Evolutionary conservation across 345 rosid genomes (phyloP), one percentile per base, ranked within the genome.

Genomic region (Atalantia buxifolia): DNA sequence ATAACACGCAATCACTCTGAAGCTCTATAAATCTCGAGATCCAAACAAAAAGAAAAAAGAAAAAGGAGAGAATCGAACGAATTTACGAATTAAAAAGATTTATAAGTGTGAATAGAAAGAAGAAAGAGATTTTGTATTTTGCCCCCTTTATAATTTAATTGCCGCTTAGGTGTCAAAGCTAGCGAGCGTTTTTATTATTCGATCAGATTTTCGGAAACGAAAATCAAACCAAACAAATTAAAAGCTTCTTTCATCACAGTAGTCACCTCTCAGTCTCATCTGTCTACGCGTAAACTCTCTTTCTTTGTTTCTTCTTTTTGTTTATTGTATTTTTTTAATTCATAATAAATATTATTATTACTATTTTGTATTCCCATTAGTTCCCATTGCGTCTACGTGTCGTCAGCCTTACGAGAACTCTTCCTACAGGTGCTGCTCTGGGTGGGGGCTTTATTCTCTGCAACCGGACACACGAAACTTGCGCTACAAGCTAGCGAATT

Each of bases 211-310:
- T 45, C 50, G 83, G 79, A 77, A 80, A 78, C 22, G 79, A 81
- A 78, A 84, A 45, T 62, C 31, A 10, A 59, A 12, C 69, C 21
- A 22, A 60, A 8, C 40, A 31, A 42, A 79, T 9, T 56, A 72
- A 60, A 31, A 13, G 50, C 68, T 67, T 7, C 33, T 18, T 78
- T 74, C 68, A 63, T 65, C 75, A 68, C 80, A 76, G 82, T 78
- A 76, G 82, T 79, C 87, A 28, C 45, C 77, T 68, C 82, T 74
- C 76, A 30, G 87, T 90, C 89, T 84, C 78, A 93, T 92, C 97
- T 87, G 87, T 92, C 88, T 81, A 95, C 98, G 98, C 98, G 98
- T 73, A 88, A 92, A 92, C 94, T 76, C 60, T 74, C 40, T 84
- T 45, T 62, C 56, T 62, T 50, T 57, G 62, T 62, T 4, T 33